phyloP scores from a whole-genome alignment of 495 filamentous ascomycete species.

The Hyaloscypha finlandica region DNA sequence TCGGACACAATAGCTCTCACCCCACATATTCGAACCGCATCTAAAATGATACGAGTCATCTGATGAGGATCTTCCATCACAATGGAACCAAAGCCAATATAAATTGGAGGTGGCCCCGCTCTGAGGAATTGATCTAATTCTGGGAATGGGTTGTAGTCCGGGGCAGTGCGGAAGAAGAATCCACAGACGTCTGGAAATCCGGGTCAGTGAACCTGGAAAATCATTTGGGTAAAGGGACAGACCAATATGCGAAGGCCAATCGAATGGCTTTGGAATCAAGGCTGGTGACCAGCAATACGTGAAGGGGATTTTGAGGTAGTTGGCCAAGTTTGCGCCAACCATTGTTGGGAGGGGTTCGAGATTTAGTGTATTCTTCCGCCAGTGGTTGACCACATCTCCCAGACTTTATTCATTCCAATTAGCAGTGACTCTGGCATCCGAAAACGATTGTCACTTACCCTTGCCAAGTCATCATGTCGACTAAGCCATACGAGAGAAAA shows the following conservation, averaged over 20 bases:
- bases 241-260: conserved; percentile 61
- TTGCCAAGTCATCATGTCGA: conserved; percentile 70
- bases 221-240: neutral
- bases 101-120: conserved; percentile 57
- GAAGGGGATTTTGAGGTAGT: conserved; percentile 54
- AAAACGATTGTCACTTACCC: conserved; percentile 41
- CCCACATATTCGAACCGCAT: conserved; percentile 52
- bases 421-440: neutral
- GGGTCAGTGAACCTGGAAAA: conserved; percentile 26
- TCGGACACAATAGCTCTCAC: conserved; percentile 61
- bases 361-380: conserved; percentile 47
- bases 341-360: conserved; percentile 48
- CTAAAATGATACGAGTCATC: conserved; percentile 54
- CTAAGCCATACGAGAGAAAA: conserved; percentile 59
- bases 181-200: conserved; percentile 53
- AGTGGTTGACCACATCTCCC: conserved; percentile 61
- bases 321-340: conserved; percentile 17
- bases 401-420: conserved; percentile 37
- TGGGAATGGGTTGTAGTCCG: conserved; percentile 51
- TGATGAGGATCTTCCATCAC: conserved; percentile 60
- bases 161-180: conserved; percentile 59
- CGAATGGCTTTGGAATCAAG: conserved; percentile 60
- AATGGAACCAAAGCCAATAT: conserved; percentile 71
- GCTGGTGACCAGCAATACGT: conserved; percentile 68
- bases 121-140: conserved; percentile 55